A percentile compares a stretch with the other conserved stretches of the same genome.
phyloP scores from a whole-genome alignment of 306 rosid genomes.

The Prunus campanulata region DNA sequence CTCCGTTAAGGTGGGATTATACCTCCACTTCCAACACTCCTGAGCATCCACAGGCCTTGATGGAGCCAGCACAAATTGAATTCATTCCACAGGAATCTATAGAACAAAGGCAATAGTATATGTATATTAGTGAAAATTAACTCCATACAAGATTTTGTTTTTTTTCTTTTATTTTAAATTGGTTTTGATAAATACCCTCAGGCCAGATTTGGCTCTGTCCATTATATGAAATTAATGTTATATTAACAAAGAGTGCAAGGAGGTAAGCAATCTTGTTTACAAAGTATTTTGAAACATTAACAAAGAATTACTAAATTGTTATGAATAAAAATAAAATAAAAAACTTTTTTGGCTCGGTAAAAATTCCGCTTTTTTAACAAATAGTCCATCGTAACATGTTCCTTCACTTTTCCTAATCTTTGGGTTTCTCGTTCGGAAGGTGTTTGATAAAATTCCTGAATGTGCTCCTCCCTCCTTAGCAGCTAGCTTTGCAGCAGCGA shows the following conservation, averaged over 20 bases:
- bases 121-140: neutral
- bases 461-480: no score
- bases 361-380: no score
- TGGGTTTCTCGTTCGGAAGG: neutral
- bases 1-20: neutral
- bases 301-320: no score
- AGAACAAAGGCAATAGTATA: neutral
- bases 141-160: no score
- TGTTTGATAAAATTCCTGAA: slow-evolving; percentile 18
- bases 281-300: no score
- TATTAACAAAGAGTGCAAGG: no score
- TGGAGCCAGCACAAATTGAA: neutral
- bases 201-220: neutral
- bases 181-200: neutral
- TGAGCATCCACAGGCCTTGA: neutral
- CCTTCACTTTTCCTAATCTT: neutral
- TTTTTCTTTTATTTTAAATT: no score
- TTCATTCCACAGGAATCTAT: neutral
- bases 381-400: no score
- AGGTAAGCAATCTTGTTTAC: no score
- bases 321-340: no score
- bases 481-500: neutral
- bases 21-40: neutral
- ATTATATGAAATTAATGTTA: neutral
- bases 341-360: no score